phyloP scores from a whole-genome alignment of 768 basidiomycete genomes.

The Termitomyces sp. region DNA sequence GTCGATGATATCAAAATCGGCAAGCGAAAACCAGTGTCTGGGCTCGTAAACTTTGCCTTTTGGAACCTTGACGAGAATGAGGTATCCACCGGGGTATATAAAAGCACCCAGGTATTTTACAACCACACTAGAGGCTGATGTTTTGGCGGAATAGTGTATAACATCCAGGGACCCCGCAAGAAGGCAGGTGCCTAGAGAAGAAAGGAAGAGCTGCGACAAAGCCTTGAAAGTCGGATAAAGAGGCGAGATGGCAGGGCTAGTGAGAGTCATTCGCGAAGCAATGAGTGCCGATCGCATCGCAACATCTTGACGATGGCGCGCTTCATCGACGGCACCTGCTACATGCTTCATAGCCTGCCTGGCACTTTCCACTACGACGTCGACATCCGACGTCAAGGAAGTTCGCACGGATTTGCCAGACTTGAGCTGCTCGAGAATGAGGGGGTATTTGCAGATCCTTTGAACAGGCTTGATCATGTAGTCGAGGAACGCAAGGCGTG shows the following conservation, averaged over 20 bases:
- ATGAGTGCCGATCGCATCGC: constrained; percentile 64
- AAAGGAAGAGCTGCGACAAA: constrained; percentile 52
- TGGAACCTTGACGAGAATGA: constrained; percentile 81
- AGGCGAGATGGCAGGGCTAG: constrained; percentile 21
- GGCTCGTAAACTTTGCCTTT: constrained; percentile 82
- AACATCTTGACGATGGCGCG: constrained; percentile 60
- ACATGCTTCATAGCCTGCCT: constrained; percentile 71
- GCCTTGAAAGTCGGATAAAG: constrained; percentile 26
- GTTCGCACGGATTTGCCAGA: constrained; percentile 25
- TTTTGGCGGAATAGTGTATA: constrained; percentile 53
- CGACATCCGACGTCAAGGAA: constrained; percentile 20
- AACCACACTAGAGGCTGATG: constrained; percentile 47
- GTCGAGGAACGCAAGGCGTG: constrained; percentile 66
- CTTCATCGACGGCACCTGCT: constrained; percentile 77
- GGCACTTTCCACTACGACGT: constrained; percentile 45
- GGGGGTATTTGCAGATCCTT: constrained; percentile 90
- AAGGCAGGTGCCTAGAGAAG: constrained; percentile 71
- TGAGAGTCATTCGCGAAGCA: constrained; percentile 53
- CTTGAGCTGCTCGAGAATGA: constrained; percentile 74
- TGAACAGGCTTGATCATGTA: constrained; percentile 98
- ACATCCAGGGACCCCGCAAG: constrained; percentile 88
- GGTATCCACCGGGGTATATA: constrained; percentile 79
- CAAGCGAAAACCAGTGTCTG: constrained; percentile 81
- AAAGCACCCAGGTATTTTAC: constrained; percentile 90
- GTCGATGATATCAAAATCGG: constrained; percentile 66